Evolutionary conservation across 345 rosid genomes (phyloP), one percentile per base, ranked within the genome.

Genomic region (Nasturtium officinale): DNA sequence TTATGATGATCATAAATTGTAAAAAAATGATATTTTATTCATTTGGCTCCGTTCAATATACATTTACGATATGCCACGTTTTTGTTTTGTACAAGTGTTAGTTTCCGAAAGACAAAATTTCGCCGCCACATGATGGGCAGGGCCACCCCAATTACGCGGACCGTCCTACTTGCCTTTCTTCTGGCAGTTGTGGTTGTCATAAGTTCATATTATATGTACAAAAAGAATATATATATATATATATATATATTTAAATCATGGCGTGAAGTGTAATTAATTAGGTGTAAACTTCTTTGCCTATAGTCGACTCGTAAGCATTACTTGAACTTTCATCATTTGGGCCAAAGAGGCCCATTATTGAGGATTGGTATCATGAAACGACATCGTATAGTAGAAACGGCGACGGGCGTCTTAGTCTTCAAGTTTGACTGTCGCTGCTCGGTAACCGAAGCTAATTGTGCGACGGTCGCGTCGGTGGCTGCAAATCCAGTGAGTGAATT

Each of bases 131-230:
- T 72, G 37, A 52, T 48, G 61, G 53, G 55, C 25, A 30, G 43
- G 29, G n/a, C 15, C 54, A 43, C 23, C 46, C 33, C 43, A 69
- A 13, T 69, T 69, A 45, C 64, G 29, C 55, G 73, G 7, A 68
- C 53, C 63, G 72, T 42, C 62, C 72, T 54, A 67, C 72, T 67
- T 40, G 72, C 72, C 72, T 67, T 40, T 54, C 52, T n/a, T n/a
- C n/a, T n/a, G n/a, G n/a, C n/a, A n/a, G n/a, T n/a, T n/a, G n/a
- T n/a, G n/a, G n/a, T 55, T 55, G 60, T 55, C 32, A 55, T 16
- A 25, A 8, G 25, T 18, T 47, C 25, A 45, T 46, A 16, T 46
- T 46, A 4, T 23, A 5, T 12, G 32, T 23, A 12, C 56, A 51
- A 51, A 7, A 42, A 23, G 0, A 2, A 0, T 1, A 23, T 5